Evolutionary conservation across 2,329 filamentous ascomycete genomes (phyloP).

Genomic region (Knufia petricola): DNA sequence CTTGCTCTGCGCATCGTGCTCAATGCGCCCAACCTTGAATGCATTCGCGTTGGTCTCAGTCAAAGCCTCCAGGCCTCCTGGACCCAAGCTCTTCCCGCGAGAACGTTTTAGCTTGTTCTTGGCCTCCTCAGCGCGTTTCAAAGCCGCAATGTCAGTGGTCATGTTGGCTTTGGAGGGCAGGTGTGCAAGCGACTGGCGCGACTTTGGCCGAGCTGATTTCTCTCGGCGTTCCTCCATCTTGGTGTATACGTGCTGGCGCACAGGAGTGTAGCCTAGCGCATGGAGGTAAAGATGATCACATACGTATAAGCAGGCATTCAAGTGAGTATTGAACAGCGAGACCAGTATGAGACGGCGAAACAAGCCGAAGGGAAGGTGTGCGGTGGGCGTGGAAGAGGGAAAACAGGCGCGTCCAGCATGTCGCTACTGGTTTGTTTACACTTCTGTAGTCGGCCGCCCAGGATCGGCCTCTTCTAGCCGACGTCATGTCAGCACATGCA

Average conservation of each 20-base stretch:
- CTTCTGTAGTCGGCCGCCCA: conserved; percentile 5
- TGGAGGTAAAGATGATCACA: not conserved
- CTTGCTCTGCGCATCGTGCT: conserved; percentile 8
- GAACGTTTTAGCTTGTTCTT: conserved; percentile 52
- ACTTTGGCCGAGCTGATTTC: conserved; percentile 21
- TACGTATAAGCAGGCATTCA: not conserved
- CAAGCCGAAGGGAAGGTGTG: not conserved
- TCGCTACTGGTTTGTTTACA: conserved; percentile 10
- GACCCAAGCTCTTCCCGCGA: conserved; percentile 91
- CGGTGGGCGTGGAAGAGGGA: not conserved
- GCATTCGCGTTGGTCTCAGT: conserved; percentile 67
- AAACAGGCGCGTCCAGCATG: conserved; percentile 8
- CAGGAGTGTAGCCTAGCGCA: not conserved
- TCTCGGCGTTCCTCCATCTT: conserved; percentile 1
- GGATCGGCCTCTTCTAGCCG: not conserved
- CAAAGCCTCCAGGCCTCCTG: conserved; percentile 75
- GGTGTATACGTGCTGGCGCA: not conserved
- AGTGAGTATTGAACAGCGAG: not conserved
- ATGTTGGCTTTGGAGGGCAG: conserved; percentile 64
- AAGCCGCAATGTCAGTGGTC: conserved; percentile 54
- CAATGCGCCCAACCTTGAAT: conserved; percentile 54
- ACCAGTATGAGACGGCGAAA: not conserved
- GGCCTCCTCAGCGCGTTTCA: conserved; percentile 27
- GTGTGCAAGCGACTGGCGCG: conserved; percentile 65
- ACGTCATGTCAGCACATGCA: too few relatives aligned